Evolutionary conservation across 176 grass and related monocot genomes (phyloP).

Genomic region (Carex littledalei): DNA sequence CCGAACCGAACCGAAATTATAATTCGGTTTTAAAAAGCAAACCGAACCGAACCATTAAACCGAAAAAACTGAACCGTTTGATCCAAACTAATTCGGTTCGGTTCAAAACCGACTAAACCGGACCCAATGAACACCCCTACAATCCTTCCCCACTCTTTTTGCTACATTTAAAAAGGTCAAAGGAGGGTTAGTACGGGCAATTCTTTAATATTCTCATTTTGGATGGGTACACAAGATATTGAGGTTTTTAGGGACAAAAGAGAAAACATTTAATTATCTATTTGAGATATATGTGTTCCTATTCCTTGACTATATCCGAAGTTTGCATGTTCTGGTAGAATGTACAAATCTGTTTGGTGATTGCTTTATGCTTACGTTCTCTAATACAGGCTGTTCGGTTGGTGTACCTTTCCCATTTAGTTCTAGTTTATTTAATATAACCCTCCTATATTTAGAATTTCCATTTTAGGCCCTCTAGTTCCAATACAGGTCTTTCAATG

Average conservation of each 20-base stretch:
- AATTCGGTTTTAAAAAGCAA: too few species aligned
- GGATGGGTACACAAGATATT: background rate
- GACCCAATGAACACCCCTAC: too few species aligned
- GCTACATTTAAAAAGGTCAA: background rate
- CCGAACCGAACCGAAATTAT: too few species aligned
- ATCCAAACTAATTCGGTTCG: too few species aligned
- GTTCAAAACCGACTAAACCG: too few species aligned
- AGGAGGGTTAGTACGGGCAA: background rate
- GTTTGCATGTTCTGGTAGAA: conserved; percentile 6
- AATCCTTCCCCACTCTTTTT: too few species aligned
- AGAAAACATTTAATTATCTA: background rate
- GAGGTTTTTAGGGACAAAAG: background rate
- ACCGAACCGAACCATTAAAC: too few species aligned
- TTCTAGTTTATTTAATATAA: background rate
- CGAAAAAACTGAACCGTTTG: too few species aligned
- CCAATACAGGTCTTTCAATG: background rate
- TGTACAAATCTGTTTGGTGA: conserved; percentile 19
- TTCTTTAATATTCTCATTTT: background rate
- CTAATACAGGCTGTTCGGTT: conserved; percentile 2
- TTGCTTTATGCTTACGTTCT: conserved; percentile 17
- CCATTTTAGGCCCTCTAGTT: background rate
- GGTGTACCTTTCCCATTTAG: conserved; percentile 23
- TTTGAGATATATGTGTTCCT: background rate
- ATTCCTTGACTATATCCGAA: conserved; percentile 11
- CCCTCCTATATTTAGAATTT: background rate